Evolutionary conservation across 768 basidiomycete species (phyloP), one percentile per base, ranked within the genome.

Genomic region (Leccinum broughii): DNA sequence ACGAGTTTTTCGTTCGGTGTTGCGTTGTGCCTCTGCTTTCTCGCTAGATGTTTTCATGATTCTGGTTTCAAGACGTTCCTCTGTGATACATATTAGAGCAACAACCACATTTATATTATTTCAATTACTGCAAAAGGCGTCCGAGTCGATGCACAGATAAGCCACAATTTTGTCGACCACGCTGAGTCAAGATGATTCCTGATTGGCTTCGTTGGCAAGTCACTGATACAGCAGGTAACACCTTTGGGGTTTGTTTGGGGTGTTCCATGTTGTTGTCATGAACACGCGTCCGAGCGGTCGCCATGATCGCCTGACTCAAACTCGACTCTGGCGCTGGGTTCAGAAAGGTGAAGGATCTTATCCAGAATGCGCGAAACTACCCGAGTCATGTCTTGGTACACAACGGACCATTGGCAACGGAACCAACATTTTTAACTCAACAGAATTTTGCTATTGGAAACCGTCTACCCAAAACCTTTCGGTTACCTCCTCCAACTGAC

Each of bases 1-100:
- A 97, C 72, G 90, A 96, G 61, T 96, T 91, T 72, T 98, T 96
- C 69, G 80, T 96, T 46, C 80, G 79, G 57, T 82, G 87, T 67
- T 93, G 90, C 67, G 90, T 95, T 9, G 60, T 86, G 4, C 68
- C 75, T 62, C 54, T 52, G 13, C 64, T 64, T 28, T 60, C 63
- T 51, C 37, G 14, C 22, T 68, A 64, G 34, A 49, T 15, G 4
- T 37, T 13, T 30, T 15, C 20, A 11, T 54, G 26, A 17, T 10
- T 17, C 8, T 11, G 1, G 17, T 39, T 22, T 15, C 11, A 48
- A 22, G 20, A 26, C 24, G 5, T 30, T 26, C 32, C 17, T 51
- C 9, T 57, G n/a, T 39, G 39, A 22, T 37, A 44, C 34, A 15
- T 5, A n/a, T 28, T 30, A 30, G 50, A 51, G 24, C 22, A 50